Evolutionary conservation across 805 yeast species (phyloP), one percentile per base, ranked within the genome.

Genomic region (Yarrowia hollandica): DNA sequence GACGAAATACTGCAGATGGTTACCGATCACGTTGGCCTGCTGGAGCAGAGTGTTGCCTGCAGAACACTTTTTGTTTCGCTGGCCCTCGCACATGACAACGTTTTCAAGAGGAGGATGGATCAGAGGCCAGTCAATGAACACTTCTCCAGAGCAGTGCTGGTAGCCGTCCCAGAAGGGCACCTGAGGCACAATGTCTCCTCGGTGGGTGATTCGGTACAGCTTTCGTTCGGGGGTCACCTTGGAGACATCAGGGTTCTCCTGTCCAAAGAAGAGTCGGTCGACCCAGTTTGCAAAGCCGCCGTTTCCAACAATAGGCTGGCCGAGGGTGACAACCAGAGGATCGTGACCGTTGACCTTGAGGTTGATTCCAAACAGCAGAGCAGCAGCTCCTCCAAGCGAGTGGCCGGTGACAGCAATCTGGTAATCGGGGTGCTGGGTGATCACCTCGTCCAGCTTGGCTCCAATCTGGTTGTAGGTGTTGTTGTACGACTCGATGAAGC

Each of bases 281-380:
- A 38, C 44, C 46, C 44, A 54, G 37, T 54, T 38, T n/a, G 59
- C 59, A 9, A 54, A 54, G 14, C 35, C 59, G 2, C 34, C 35
- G 37, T 54, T 54, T 18, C 59, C 59, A 12, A 54, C 59, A 37
- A 35, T 35, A 7, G 59, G 59, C 46, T 54, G 59, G 11, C 46
- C 59, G 1, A 37, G 34, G 19, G 59, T 37, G 10, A 54, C 44
- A 25, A 54, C 59, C 6, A 54, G 44, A 25, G 59, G 59, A 26
- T 54, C 59, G 12, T 54, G 46, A 10, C 46, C 46, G 26, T 54
- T 35, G 15, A 54, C 28, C 28, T 54, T 54, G 28, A 54, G 44
- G 34, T 28, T 54, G 46, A 54, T 35, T 35, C 59, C 59, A 18
- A 37, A 54, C 12, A 54, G 46, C 4, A 54, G 34, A 7, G 59